phyloP scores from a whole-genome alignment of 768 basidiomycete species.

The Piloderma croceum region DNA sequence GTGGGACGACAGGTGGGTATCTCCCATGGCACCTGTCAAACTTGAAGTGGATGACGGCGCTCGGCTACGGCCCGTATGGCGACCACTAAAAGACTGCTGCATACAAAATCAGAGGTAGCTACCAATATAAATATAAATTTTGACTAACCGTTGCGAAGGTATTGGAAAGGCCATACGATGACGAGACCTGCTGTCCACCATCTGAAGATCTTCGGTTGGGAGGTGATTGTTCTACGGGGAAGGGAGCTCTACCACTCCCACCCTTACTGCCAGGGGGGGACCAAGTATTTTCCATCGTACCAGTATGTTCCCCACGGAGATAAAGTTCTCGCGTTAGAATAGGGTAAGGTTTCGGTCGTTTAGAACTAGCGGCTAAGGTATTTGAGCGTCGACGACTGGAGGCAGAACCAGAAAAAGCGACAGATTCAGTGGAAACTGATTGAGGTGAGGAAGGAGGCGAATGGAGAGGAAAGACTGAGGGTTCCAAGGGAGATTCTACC shows the following conservation, averaged over 20 bases:
- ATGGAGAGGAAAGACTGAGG: slow-evolving; percentile 23
- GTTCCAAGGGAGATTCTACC: slow-evolving; percentile 37
- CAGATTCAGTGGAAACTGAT: slow-evolving; percentile 17
- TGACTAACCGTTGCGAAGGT: slow-evolving; percentile 35
- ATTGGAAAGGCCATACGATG: slow-evolving; percentile 26
- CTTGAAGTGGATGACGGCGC: slow-evolving; percentile 33
- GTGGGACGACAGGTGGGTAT: slow-evolving; percentile 37
- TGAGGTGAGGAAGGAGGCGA: slow-evolving; percentile 27
- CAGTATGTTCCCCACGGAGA: slow-evolving; percentile 3
- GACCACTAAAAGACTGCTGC: slow-evolving; percentile 22
- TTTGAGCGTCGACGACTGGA: slow-evolving; percentile 25
- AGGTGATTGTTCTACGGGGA: background rate
- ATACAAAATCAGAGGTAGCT: slow-evolving; percentile 9
- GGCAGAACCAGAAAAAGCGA: slow-evolving; percentile 19
- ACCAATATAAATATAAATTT: no score
- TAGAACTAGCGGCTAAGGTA: slow-evolving; percentile 26
- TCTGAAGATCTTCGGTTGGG: slow-evolving; percentile 28
- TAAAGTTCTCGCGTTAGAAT: slow-evolving; percentile 23
- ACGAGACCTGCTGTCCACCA: slow-evolving; percentile 29
- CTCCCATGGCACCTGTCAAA: slow-evolving; percentile 62
- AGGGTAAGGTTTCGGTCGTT: slow-evolving; percentile 34
- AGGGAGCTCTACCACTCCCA: background rate
- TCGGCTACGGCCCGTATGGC: slow-evolving; percentile 19
- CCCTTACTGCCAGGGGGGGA: background rate
- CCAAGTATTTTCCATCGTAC: background rate